Evolutionary conservation across 768 basidiomycete species (phyloP).

Genomic region (Serendipita sp.): DNA sequence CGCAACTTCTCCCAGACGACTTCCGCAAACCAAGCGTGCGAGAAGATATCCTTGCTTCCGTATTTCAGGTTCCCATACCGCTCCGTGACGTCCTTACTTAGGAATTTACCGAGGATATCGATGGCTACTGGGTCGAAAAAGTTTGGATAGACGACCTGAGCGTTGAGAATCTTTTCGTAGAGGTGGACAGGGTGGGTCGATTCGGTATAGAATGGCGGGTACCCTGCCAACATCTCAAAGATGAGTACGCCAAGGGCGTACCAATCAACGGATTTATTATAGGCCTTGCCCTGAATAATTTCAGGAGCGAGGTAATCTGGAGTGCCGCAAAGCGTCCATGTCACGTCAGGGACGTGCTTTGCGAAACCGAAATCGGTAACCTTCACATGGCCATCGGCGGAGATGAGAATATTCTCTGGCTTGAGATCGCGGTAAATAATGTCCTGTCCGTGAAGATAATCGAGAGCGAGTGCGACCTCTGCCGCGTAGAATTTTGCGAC

Average conservation of each 20-base stretch:
- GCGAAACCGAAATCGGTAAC: conserved; percentile 96
- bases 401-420: conserved; percentile 89
- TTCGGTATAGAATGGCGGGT: conserved; percentile 83
- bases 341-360: conserved; percentile 69
- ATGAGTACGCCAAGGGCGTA: conserved; percentile 94
- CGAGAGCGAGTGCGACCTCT: conserved; percentile 82
- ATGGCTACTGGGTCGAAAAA: conserved; percentile 60
- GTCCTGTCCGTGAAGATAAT: conserved; percentile 69
- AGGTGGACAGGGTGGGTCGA: conserved; percentile 57
- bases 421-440: conserved; percentile 97
- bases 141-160: conserved; percentile 61
- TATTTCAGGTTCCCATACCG: conserved; percentile 80
- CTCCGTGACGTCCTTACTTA: conserved; percentile 76
- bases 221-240: conserved; percentile 94
- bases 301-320: conserved; percentile 97
- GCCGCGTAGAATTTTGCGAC: conserved; percentile 98
- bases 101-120: conserved; percentile 77
- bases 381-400: conserved; percentile 91
- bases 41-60: conserved; percentile 82
- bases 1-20: conserved; percentile 79
- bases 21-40: conserved; percentile 86
- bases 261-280: conserved; percentile 97
- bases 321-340: conserved; percentile 91
- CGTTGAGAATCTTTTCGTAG: conserved; percentile 85
- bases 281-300: conserved; percentile 24